Percentiles rank a stretch among this genome's conserved stretches.
Conservation (phyloP, 176 grass and related monocot species). For the Zizania latifolia region DNA sequence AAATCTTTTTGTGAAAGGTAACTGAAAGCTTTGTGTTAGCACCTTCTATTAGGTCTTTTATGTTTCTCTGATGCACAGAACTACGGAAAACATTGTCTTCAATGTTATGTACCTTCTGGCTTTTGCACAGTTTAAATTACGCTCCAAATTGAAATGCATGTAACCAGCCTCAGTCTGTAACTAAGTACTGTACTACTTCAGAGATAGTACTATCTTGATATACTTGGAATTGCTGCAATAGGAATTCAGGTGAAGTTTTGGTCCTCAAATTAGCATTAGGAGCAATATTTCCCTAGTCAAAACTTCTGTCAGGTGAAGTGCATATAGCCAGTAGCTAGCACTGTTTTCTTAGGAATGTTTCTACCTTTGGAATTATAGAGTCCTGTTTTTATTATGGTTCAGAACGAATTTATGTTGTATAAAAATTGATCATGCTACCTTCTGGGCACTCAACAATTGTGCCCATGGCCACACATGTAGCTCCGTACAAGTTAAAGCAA, state of each 20-base stretch:
- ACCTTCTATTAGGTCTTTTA: neutral
- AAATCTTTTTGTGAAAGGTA: conserved; percentile 85
- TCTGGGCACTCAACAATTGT: neutral
- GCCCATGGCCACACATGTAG: neutral
- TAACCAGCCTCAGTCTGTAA: neutral
- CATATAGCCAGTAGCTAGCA: neutral
- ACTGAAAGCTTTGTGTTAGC: neutral
- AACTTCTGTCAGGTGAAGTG: neutral
- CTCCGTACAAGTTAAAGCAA: neutral
- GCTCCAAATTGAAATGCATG: neutral
- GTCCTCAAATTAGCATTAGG: neutral
- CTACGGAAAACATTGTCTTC: neutral
- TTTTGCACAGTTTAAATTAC: neutral
- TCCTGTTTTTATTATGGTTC: neutral
- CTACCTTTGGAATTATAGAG: neutral
- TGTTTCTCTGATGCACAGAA: neutral
- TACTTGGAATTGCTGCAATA: neutral
- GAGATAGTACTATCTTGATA: neutral
- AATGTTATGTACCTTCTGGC: neutral
- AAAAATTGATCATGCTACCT: neutral
- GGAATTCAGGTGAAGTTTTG: neutral
- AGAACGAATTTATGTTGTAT: neutral
- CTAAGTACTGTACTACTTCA: neutral
- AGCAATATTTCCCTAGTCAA: neutral
- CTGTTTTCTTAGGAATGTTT: neutral